phyloP scores from a whole-genome alignment of 2,329 filamentous ascomycete species.

The Blumeria graminis region DNA sequence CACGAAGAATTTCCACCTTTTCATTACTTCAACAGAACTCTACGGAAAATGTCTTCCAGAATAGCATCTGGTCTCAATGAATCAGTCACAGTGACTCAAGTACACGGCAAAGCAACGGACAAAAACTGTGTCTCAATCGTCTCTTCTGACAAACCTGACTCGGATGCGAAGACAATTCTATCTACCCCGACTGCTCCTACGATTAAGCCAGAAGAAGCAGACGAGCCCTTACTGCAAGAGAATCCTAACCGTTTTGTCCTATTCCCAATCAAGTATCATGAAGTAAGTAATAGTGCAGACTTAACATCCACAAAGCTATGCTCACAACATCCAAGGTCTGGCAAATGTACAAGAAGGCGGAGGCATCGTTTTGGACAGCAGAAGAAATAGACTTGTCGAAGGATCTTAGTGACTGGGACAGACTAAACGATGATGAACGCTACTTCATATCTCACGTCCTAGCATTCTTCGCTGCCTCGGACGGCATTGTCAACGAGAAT shows the following conservation, averaged over 20 bases:
- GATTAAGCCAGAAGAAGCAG: conserved; percentile 44
- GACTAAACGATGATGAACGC: conserved; percentile 84
- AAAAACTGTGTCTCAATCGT: background rate
- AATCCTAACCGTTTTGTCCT: conserved; percentile 92
- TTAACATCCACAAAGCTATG: background rate
- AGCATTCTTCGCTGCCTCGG: conserved; percentile 95
- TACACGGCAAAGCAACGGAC: background rate
- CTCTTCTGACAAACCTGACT: background rate
- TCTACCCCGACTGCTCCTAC: conserved; percentile 21
- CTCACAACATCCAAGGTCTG: conserved; percentile 46
- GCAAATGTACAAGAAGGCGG: conserved; percentile 99
- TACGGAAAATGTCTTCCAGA: background rate
- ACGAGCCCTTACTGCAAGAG: conserved; percentile 83
- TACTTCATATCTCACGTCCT: conserved; percentile 98
- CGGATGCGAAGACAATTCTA: conserved; percentile 22
- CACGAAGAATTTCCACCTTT: too few species aligned
- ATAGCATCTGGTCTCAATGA: background rate
- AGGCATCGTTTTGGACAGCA: conserved; percentile 98
- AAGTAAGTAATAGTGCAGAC: conserved; percentile 37
- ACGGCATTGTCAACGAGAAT: conserved; percentile 99
- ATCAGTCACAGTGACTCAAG: background rate
- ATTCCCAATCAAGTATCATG: conserved; percentile 98
- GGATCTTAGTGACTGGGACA: conserved; percentile 97
- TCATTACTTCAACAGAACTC: background rate
- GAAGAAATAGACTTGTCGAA: conserved; percentile 99